Conservation (phyloP, 768 basidiomycete genomes). For the Russula olivacea region DNA sequence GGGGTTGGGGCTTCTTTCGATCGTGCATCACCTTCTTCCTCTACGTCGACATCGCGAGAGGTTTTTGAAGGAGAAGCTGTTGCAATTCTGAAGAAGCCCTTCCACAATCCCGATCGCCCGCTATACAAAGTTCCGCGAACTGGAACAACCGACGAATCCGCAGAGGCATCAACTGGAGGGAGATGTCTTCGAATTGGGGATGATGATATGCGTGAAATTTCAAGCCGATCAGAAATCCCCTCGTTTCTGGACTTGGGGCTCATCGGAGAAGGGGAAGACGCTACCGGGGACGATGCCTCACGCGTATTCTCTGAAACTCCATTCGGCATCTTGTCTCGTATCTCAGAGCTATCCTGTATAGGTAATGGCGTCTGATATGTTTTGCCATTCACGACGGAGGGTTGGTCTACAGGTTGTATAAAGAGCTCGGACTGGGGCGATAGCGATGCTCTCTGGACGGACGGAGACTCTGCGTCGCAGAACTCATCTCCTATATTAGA, state of each 20-base stretch:
- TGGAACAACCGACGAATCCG: background rate
- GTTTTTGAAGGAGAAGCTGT: background rate
- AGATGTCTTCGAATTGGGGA: slow-evolving; percentile 1
- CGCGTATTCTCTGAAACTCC: background rate
- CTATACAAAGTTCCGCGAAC: slow-evolving; percentile 19
- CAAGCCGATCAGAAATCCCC: background rate
- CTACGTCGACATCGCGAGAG: background rate
- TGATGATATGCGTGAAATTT: background rate
- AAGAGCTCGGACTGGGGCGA: background rate
- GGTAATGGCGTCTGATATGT: background rate
- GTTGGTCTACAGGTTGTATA: background rate
- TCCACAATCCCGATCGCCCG: slow-evolving; percentile 17
- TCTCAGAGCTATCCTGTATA: background rate
- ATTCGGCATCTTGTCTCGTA: background rate
- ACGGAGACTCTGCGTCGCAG: background rate
- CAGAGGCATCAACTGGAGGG: background rate
- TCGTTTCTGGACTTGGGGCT: background rate
- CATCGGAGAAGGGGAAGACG: background rate
- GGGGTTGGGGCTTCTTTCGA: background rate
- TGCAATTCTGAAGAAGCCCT: slow-evolving; percentile 14
- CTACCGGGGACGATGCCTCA: background rate
- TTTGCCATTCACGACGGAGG: background rate
- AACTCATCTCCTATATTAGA: background rate
- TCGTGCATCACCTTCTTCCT: background rate
- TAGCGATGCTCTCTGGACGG: background rate